Base-by-base conservation (phyloP, 2,329 filamentous ascomycete species). In the Fusarium sp. region DNA sequence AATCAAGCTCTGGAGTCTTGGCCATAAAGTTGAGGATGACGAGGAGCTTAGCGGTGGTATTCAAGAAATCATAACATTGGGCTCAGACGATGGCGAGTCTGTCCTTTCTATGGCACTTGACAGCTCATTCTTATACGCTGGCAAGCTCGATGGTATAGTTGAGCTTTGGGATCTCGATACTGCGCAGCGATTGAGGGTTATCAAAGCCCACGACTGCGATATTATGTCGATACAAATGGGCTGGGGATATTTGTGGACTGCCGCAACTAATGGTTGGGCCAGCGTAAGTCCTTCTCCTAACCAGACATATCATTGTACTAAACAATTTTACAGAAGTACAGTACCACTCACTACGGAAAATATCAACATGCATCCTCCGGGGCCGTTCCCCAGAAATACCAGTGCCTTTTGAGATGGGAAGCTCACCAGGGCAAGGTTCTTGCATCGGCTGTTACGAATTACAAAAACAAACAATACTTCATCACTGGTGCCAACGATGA, bases 121-220 rank as follows among this genome's bases (percentile, higher is more conserved):
- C 69, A 94, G 94, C 1, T 95, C 94, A 0, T 97, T 99, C 72
- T 86, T 99, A 7, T 99, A 98, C 78, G 93, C 93, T 64, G 96
- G 96, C 49, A 92, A 97, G 74, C 88, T 94, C 2, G 91, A 93
- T 41, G 97, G 96, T 26, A 89, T 97, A 54, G 90, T 99, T 65
- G 95, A 98, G 79, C 89, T 99, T 14, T 99, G 97, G 95, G 97
- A 99, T 78, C 86, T 99, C 17, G 95, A 98, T 78, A 98, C 96
- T 0, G 91, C 92, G 58, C 96, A 99, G 81, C 91, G 96, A 52
- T 87, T 99, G 46, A 88, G 96, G 62, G 94, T 93, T 20, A 92
- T 99, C 77, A 94, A 92, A 77, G 90, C 92, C 2, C 92, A 94
- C 74, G 89, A 89, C 37, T 91, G 91, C 45, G 94, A 98, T 79